These are phyloP conservation scores for Colletotrichum theobromicola DNA, from an alignment of 2,329 filamentous ascomycete genomes.

Conservation along the genomic window DNA sequence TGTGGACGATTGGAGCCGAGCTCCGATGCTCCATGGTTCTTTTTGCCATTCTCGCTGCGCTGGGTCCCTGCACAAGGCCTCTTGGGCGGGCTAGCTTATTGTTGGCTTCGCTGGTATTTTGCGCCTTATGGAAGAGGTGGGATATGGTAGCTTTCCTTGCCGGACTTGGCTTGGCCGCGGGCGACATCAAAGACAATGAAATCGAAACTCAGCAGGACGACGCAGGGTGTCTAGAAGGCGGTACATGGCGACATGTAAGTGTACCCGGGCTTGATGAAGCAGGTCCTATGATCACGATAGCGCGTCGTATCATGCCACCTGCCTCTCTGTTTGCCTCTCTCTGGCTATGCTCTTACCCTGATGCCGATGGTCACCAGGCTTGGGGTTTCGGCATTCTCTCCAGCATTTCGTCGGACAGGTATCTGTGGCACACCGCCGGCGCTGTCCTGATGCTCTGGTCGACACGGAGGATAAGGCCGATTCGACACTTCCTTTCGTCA, in stretches of 20 bases:
- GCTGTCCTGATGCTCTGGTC: background rate
- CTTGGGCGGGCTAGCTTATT: background rate
- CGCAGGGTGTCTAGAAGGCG: background rate
- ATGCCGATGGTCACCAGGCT: background rate
- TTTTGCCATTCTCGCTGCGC: background rate
- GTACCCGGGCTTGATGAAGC: background rate
- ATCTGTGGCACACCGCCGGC: background rate
- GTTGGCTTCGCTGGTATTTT: background rate
- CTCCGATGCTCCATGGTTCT: background rate
- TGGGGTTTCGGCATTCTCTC: background rate
- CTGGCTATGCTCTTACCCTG: background rate
- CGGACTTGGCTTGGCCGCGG: background rate
- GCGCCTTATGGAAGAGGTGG: background rate
- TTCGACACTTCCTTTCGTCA: background rate
- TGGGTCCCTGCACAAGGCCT: background rate
- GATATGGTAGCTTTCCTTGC: background rate
- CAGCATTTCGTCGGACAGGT: background rate
- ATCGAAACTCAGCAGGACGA: background rate
- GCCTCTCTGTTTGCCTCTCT: background rate
- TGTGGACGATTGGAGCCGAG: background rate
- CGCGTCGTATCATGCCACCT: background rate
- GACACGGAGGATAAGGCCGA: background rate
- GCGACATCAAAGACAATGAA: background rate
- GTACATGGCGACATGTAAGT: background rate
- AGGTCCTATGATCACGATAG: background rate